phyloP scores from a whole-genome alignment of 495 filamentous ascomycete species.

The Annulohypoxylon nitens region DNA sequence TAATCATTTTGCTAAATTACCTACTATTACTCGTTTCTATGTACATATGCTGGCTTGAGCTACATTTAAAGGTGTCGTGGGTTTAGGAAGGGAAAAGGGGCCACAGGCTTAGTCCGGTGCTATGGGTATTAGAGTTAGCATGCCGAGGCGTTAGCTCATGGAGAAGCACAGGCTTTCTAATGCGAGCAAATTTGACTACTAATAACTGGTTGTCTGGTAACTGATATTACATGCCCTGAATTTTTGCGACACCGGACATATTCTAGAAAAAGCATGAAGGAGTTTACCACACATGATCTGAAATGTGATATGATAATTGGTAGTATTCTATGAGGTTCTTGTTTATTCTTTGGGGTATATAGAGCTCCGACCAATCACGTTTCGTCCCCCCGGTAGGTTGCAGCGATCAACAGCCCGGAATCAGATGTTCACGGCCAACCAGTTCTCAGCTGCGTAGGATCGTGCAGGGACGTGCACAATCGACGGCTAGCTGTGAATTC shows the following conservation, averaged over 20 bases:
- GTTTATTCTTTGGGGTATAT: not conserved
- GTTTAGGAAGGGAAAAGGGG: slow-evolving; percentile 8
- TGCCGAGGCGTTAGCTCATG: slow-evolving; percentile 6
- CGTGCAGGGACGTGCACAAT: not conserved
- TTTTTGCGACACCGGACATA: not conserved
- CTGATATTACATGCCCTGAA: not conserved
- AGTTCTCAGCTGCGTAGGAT: not conserved
- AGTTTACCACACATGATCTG: not conserved
- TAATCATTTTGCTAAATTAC: slow-evolving; percentile 1
- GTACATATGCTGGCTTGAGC: slow-evolving; percentile 8
- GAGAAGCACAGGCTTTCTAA: slow-evolving; percentile 1
- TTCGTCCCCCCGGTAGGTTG: not conserved
- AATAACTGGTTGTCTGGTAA: not conserved
- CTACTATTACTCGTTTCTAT: not conserved
- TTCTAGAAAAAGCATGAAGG: not conserved
- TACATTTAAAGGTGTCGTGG: not conserved
- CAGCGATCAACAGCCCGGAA: not conserved
- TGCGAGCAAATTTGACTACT: not conserved
- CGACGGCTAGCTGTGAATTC: not conserved
- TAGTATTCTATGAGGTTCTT: not conserved
- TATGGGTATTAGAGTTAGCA: slow-evolving; percentile 23
- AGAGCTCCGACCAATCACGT: not conserved
- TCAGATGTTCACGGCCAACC: not conserved
- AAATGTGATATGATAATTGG: not conserved
- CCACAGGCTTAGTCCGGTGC: not conserved